phyloP scores from a whole-genome alignment of 495 filamentous ascomycete species.

The Penicillium odoratum region DNA sequence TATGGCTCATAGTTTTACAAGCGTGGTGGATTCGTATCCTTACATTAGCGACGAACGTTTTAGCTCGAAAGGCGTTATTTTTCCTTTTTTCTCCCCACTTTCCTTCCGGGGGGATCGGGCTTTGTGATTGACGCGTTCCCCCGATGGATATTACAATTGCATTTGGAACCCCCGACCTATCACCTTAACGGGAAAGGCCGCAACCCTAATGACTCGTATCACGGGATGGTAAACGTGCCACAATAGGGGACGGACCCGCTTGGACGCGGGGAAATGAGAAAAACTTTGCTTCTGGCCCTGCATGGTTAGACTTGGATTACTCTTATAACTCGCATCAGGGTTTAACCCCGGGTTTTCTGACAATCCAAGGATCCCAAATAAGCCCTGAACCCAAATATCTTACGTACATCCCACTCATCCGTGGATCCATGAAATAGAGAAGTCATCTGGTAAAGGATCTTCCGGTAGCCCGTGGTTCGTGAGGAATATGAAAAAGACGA shows the following conservation, averaged over 20 bases:
- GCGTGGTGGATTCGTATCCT: not conserved
- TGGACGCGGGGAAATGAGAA: conserved; percentile 14
- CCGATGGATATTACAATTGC: not conserved
- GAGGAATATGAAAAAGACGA: no score
- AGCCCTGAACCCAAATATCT: not conserved
- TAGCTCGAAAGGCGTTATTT: not conserved
- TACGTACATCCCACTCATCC: not conserved
- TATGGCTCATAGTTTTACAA: not conserved
- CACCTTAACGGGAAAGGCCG: not conserved
- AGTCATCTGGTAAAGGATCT: no score
- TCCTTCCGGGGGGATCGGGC: not conserved
- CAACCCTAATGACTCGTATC: not conserved
- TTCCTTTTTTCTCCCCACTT: not conserved
- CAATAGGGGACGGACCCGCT: not conserved
- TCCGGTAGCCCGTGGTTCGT: no score
- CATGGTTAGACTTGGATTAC: not conserved
- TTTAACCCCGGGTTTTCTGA: not conserved
- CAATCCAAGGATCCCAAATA: not conserved
- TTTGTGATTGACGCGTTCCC: not conserved
- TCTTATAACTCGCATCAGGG: not conserved
- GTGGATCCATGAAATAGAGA: no score
- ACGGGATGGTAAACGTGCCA: not conserved
- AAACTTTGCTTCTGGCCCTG: conserved; percentile 1
- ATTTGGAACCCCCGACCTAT: not conserved
- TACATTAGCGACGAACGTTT: not conserved